Base-by-base conservation (phyloP, 345 rosid genomes). In the Camelina neglecta region DNA sequence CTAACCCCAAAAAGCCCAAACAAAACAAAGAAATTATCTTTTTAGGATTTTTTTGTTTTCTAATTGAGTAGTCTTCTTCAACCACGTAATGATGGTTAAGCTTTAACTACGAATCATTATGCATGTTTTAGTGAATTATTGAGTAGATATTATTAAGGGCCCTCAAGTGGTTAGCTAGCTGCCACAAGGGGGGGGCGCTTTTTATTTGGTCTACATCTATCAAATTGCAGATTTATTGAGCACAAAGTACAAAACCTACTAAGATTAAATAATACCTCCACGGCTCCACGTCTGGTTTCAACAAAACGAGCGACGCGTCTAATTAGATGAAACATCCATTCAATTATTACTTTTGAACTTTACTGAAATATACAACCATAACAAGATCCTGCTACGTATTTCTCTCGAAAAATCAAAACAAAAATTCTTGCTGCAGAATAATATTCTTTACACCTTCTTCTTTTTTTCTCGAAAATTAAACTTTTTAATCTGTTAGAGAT, bases 41-140 rank as follows among this genome's bases (percentile, higher is more conserved):
- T 3, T 4, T 10, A 42, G 12, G 16, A 10, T 2, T 10, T 42
- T 42, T 11, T 21, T 59, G 0, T 38, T 38, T 8, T 8, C 8
- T 8, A 38, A 21, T 8, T 50, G 57, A 67, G 3, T 67, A 75
- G 73, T 68, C 62, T 51, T 76, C 64, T 53, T 54, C 62, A 39
- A 56, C 35, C 21, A 44, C 66, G 26, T 63, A 45, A 76, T 70
- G 60, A 36, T 56, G 51, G 60, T 70, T 61, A 63, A 45, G 54
- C 67, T 76, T 64, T 76, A 76, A 70, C 67, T 56, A 63, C 31
- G 47, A 24, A 38, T 56, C 71, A 70, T 64, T 26, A 77, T 64
- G 61, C 45, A 71, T 36, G 18, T 56, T 48, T 70, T 29, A 49
- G 18, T 71, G 76, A 65, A 77, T 77, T 58, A 77, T 77, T 71